Evolutionary conservation across 805 yeast genomes (phyloP).

Genomic region (Starmerella gropengiesseri): DNA sequence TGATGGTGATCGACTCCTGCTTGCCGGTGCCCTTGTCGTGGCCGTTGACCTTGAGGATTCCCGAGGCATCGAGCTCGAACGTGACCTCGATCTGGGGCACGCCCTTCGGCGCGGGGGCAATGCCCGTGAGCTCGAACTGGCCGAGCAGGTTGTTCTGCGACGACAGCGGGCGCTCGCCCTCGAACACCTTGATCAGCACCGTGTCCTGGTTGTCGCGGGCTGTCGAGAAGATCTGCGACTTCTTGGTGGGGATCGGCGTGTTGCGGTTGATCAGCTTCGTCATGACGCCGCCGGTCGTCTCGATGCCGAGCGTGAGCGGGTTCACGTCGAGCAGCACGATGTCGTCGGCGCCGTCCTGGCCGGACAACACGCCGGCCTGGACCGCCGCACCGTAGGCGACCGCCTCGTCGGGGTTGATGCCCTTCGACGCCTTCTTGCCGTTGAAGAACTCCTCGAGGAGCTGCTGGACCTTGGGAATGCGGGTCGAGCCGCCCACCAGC

Average conservation of each 20-base stretch:
- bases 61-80: conserved; percentile 78
- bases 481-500: conserved; percentile 97
- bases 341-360: conserved; percentile 88
- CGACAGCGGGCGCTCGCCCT: conserved; percentile 93
- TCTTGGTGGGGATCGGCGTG: conserved; percentile 90
- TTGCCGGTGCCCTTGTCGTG: conserved; percentile 92
- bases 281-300: conserved; percentile 97
- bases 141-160: conserved; percentile 87
- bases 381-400: conserved; percentile 99
- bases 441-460: conserved; percentile 79
- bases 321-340: conserved; percentile 85
- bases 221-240: conserved; percentile 89
- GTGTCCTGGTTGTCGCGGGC: conserved; percentile 96
- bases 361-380: conserved; percentile 94
- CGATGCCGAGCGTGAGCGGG: conserved; percentile 90
- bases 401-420: conserved; percentile 98
- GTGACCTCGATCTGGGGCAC: conserved; percentile 85
- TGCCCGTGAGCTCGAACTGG: conserved; percentile 74
- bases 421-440: conserved; percentile 92
- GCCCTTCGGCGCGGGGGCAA: conserved; percentile 88
- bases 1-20: conserved; percentile 79
- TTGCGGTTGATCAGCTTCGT: conserved; percentile 89
- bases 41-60: conserved; percentile 77
- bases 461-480: conserved; percentile 97
- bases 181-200: conserved; percentile 84